These are phyloP conservation scores for Phytophthora crassamura DNA, from an alignment of 352 stramenopile species.

Conservation along the genomic window DNA sequence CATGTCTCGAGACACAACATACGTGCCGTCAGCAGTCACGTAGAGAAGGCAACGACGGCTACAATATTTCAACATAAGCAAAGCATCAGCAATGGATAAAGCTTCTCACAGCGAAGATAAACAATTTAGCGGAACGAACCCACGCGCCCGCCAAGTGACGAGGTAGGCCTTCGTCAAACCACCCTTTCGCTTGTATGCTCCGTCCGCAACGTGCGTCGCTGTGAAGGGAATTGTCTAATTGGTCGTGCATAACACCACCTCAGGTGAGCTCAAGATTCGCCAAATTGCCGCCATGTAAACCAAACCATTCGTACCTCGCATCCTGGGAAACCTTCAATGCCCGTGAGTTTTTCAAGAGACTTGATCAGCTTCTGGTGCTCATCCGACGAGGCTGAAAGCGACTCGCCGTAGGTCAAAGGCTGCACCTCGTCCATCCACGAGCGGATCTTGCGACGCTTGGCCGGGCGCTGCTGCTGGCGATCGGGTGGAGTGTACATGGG, in stretches of 20 bases:
- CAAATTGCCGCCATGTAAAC: not conserved
- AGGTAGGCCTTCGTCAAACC: constrained; percentile 85
- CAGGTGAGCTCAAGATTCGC: constrained; percentile 1
- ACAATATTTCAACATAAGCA: not conserved
- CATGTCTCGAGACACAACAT: constrained; percentile 84
- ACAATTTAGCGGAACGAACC: constrained; percentile 48
- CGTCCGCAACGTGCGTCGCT: constrained; percentile 81
- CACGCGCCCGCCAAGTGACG: constrained; percentile 83
- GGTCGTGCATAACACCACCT: constrained; percentile 6
- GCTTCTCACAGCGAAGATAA: not conserved
- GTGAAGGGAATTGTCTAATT: constrained; percentile 82
- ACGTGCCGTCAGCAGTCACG: constrained; percentile 68
- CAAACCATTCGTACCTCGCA: constrained; percentile 62
- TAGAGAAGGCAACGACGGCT: constrained; percentile 85
- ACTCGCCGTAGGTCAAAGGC: constrained; percentile 68
- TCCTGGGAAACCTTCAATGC: constrained; percentile 78
- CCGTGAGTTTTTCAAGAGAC: constrained; percentile 74
- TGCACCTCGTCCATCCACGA: constrained; percentile 86
- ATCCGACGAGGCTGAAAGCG: constrained; percentile 62
- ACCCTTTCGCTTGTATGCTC: constrained; percentile 73
- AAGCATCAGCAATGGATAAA: constrained; percentile 11
- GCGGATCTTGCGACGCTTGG: constrained; percentile 88
- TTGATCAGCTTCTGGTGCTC: constrained; percentile 63
- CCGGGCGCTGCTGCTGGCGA: constrained; percentile 56
- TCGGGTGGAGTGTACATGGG: constrained; percentile 76